These are phyloP conservation scores for Orychophragmus violaceus DNA, from an alignment of 345 rosid genomes.

Conservation along the genomic window DNA sequence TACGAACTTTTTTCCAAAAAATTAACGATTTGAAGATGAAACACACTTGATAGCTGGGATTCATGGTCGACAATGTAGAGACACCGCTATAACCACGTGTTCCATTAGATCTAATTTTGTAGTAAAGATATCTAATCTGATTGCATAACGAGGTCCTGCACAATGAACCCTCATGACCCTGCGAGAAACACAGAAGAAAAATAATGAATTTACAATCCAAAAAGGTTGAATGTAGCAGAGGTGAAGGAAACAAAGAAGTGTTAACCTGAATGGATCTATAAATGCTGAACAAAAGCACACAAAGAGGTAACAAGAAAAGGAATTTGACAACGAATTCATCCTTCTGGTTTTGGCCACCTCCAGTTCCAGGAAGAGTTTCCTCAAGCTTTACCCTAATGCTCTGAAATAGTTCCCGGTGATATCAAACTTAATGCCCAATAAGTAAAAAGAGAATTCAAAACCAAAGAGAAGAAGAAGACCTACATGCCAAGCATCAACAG, in stretches of 20 bases:
- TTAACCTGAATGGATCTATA: conserved; percentile 27
- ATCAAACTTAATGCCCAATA: neutral
- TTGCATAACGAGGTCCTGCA: conserved; percentile 53
- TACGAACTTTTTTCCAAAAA: neutral
- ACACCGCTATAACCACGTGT: conserved; percentile 47
- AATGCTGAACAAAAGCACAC: conserved; percentile 40
- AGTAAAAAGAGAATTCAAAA: conserved; percentile 9
- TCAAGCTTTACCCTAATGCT: conserved; percentile 59
- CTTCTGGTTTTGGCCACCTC: conserved; percentile 72
- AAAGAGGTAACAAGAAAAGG: conserved; percentile 65
- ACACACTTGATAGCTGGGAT: conserved; percentile 49
- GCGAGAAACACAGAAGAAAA: conserved; percentile 17
- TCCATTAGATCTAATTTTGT: conserved; percentile 50
- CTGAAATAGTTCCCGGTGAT: conserved; percentile 31
- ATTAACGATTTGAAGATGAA: neutral
- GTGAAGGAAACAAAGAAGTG: neutral
- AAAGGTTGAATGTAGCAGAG: neutral
- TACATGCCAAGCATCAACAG: conserved; percentile 98
- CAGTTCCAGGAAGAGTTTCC: conserved; percentile 89
- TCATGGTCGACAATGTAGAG: conserved; percentile 44
- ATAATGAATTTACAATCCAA: neutral
- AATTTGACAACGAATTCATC: conserved; percentile 58
- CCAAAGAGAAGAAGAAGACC: conserved; percentile 10
- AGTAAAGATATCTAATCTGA: conserved; percentile 55
- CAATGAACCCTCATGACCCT: conserved; percentile 46